Conservation (phyloP, 768 basidiomycete genomes). For the Butyriboletus loyo region DNA sequence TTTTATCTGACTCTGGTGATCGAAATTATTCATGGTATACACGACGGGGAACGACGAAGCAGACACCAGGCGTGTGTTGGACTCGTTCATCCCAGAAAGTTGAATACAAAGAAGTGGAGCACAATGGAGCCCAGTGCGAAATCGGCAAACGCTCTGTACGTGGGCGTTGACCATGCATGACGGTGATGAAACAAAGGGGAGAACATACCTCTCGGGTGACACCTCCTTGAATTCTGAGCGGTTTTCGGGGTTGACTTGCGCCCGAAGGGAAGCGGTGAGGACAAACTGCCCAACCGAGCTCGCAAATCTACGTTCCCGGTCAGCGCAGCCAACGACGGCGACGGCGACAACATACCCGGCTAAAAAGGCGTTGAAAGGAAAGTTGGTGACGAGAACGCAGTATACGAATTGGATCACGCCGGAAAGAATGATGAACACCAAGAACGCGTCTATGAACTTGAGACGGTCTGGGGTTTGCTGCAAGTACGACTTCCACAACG, state of each 20-base stretch:
- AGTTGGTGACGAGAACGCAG: conserved; percentile 87
- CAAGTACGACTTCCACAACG: conserved; percentile 76
- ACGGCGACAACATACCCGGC: conserved; percentile 71
- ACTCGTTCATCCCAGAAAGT: conserved; percentile 79
- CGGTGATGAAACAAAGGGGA: background rate
- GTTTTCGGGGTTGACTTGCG: conserved; percentile 89
- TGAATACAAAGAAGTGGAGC: conserved; percentile 97
- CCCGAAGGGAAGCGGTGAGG: conserved; percentile 84
- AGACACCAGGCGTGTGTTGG: background rate
- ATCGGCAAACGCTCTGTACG: conserved; percentile 88
- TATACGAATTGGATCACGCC: conserved; percentile 91
- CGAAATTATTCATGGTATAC: background rate
- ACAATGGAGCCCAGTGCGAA: conserved; percentile 94
- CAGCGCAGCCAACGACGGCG: background rate
- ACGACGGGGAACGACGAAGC: background rate
- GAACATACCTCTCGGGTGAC: conserved; percentile 84
- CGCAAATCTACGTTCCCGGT: conserved; percentile 62
- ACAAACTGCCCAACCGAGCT: conserved; percentile 98
- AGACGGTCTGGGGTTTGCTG: conserved; percentile 77
- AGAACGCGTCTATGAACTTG: conserved; percentile 92
- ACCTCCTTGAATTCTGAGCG: conserved; percentile 81
- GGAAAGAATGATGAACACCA: conserved; percentile 87
- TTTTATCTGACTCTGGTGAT: conserved; percentile 1
- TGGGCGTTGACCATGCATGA: background rate
- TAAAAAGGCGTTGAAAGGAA: conserved; percentile 96